Evolutionary conservation across 495 filamentous ascomycete genomes (phyloP).

Genomic region (Neurospora sp.): DNA sequence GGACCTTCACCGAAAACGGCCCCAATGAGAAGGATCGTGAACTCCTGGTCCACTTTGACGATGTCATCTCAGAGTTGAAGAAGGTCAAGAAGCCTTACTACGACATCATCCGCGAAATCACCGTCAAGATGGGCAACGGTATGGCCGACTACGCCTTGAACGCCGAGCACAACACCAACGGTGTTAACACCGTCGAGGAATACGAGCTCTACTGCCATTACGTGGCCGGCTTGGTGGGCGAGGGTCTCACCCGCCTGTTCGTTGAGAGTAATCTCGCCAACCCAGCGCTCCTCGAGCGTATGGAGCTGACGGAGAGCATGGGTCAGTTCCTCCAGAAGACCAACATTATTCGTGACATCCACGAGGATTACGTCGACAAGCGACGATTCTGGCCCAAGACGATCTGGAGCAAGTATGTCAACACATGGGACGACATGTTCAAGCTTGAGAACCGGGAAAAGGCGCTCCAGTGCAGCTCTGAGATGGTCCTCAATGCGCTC

Average conservation of each 20-base stretch:
- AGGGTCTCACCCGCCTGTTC: constrained; percentile 84
- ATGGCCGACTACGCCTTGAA: constrained; percentile 94
- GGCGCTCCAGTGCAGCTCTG: constrained; percentile 80
- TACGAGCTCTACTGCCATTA: constrained; percentile 97
- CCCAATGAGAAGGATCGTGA: constrained; percentile 91
- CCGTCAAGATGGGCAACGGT: constrained; percentile 89
- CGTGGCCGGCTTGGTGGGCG: constrained; percentile 92
- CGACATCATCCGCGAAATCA: constrained; percentile 87
- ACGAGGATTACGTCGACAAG: constrained; percentile 78
- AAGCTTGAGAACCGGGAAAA: constrained; percentile 66
- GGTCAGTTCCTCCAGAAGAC: constrained; percentile 95
- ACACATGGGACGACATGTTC: constrained; percentile 82
- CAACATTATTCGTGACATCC: constrained; percentile 93
- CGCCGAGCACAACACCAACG: constrained; percentile 62
- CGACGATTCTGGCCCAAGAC: constrained; percentile 90
- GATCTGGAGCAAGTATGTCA: constrained; percentile 91
- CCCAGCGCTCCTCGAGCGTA: constrained; percentile 65
- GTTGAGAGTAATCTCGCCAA: constrained; percentile 84
- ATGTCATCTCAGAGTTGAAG: constrained; percentile 76
- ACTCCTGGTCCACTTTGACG: constrained; percentile 82
- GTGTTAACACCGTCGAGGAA: constrained; percentile 72
- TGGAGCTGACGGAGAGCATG: constrained; percentile 84
- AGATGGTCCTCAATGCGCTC: constrained; percentile 87
- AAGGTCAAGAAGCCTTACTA: constrained; percentile 79
- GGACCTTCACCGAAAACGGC: constrained; percentile 78